phyloP scores from a whole-genome alignment of 768 basidiomycete species.

The Suillus clintonianus region DNA sequence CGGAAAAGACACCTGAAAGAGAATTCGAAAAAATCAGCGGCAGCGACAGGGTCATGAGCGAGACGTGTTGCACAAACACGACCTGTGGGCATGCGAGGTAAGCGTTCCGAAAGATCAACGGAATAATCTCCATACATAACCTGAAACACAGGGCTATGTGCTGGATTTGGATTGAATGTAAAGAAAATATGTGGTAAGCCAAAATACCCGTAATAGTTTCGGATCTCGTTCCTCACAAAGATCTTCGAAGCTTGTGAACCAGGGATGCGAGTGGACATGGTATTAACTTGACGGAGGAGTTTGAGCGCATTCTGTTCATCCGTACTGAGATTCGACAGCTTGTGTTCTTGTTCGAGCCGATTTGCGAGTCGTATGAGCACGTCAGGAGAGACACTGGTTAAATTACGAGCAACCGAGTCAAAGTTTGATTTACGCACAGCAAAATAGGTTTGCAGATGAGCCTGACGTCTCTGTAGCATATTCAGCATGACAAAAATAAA shows the following conservation, averaged over 20 bases:
- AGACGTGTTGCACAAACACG: not conserved
- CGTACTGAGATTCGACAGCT: not conserved
- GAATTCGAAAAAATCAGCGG: constrained; percentile 16
- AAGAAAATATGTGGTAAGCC: constrained; percentile 29
- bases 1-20: constrained; percentile 24
- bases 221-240: constrained; percentile 21
- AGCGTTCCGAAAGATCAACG: not conserved
- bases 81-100: not conserved
- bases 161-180: constrained; percentile 23
- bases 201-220: constrained; percentile 29
- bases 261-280: constrained; percentile 30
- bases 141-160: constrained; percentile 27
- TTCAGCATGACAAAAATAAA: constrained; percentile 31
- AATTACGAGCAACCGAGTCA: constrained; percentile 10
- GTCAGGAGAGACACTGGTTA: constrained; percentile 6
- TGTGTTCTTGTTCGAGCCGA: constrained; percentile 11
- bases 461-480: constrained; percentile 23
- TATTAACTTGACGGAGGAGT: constrained; percentile 29
- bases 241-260: constrained; percentile 33
- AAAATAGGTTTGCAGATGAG: constrained; percentile 26
- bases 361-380: constrained; percentile 4
- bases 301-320: constrained; percentile 22
- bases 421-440: constrained; percentile 16
- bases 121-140: not conserved
- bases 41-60: not conserved